Evolutionary conservation across 495 filamentous ascomycete genomes (phyloP), one percentile per base, ranked within the genome.

Genomic region (Penicillium desertorum): DNA sequence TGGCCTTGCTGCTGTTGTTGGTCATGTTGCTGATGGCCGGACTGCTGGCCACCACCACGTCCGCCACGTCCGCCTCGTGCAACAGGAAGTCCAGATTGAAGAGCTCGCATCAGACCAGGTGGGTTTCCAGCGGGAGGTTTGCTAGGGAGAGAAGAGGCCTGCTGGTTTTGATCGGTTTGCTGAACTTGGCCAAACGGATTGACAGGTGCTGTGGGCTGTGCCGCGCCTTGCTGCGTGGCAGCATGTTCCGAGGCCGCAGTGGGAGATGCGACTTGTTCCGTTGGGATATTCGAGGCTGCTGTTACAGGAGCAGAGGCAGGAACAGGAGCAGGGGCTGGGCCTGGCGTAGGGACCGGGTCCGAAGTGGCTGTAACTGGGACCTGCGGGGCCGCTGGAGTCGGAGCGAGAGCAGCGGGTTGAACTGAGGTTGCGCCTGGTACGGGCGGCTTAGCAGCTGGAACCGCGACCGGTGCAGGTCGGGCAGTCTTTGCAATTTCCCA

Each of bases 401-500:
- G 32, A 7, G 45, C 42, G 11, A 57, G 37, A 19, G 48, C 46
- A 27, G 52, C 30, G 12, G 62, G 12, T 20, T 45, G 48, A 9
- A 45, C 20, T n/a, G 59, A 16, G 16, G 46, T 20, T 49, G 65
- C 45, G 45, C 64, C 45, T 47, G 65, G 46, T 54, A 55, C 67
- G 14, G 56, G 37, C 16, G 71, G 71, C 54, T 73, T 78, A 1
- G 68, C 56, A 14, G 63, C 58, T 23, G 66, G 63, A 36, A 53
- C 51, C 1, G 79, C 68, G 17, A 79, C 71, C 10, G 81, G 72
- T 11, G 80, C 74, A 49, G 85, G 80, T 63, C 85, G 90, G n/a
- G 84, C 83, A 23, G 76, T 75, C 72, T 92, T 90, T 0, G 86
- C 90, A 30, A 87, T 72, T 39, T 87, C 84, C 90, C 90, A 97